A percentile compares a stretch with the other conserved stretches of the same genome.
Conservation (phyloP, 352 stramenopile genomes). For the Blastocystis sp. region DNA sequence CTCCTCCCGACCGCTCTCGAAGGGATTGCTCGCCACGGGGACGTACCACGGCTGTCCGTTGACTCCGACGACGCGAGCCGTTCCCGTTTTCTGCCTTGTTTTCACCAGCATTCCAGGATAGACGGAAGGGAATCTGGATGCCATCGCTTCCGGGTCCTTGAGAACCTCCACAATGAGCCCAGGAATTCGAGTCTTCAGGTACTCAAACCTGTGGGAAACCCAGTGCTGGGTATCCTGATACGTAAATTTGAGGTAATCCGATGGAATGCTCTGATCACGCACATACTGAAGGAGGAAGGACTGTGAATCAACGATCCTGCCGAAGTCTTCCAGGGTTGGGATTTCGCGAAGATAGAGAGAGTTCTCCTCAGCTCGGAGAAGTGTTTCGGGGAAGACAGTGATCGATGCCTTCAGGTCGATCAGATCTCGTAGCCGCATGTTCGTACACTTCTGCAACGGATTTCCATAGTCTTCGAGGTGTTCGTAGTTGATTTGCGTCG, state of each 20-base stretch:
- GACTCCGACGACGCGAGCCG: neutral
- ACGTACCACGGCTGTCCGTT: neutral
- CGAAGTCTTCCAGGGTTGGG: neutral
- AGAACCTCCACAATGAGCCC: neutral
- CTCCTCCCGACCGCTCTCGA: conserved; percentile 22
- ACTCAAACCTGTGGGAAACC: neutral
- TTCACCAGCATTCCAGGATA: neutral
- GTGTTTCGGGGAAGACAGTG: neutral
- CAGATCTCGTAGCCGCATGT: neutral
- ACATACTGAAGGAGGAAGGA: neutral
- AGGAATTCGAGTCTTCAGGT: neutral
- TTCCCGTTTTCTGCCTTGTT: neutral
- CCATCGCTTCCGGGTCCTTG: neutral
- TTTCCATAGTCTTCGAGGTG: conserved; percentile 5
- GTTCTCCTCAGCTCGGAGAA: neutral
- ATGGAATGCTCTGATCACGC: neutral
- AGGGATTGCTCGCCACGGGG: neutral
- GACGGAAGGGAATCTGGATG: neutral
- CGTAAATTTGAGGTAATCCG: neutral
- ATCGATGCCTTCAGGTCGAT: neutral
- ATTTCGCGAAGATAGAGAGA: neutral
- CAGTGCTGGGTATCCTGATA: neutral
- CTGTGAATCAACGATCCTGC: neutral
- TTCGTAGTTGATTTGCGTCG: neutral
- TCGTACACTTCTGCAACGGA: neutral